phyloP scores from a whole-genome alignment of 208 protist species.

The Leishmania braziliensis region DNA sequence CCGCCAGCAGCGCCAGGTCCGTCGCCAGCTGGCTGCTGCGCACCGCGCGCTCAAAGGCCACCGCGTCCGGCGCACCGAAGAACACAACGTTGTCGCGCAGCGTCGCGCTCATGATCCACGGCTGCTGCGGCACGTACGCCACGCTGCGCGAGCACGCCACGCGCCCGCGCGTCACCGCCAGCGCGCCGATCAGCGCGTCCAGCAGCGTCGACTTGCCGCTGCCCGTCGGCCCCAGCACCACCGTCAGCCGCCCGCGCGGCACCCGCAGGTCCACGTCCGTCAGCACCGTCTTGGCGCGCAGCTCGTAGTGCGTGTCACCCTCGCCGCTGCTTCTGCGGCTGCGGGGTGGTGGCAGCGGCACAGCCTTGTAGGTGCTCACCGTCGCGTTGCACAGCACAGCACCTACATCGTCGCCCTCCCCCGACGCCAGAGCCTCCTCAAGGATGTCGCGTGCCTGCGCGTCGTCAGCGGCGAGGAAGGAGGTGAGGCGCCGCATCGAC shows the following conservation, averaged over 20 bases:
- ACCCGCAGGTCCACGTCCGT: constrained; percentile 26
- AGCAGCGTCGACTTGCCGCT: constrained; percentile 65
- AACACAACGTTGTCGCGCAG: constrained; percentile 94
- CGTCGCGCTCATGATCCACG: constrained; percentile 92
- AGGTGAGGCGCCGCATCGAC: constrained; percentile 67
- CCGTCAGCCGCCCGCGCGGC: constrained; percentile 38
- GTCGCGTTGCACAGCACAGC: constrained; percentile 46
- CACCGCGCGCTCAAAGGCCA: constrained; percentile 54
- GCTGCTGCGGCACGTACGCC: constrained; percentile 89
- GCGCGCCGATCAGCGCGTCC: constrained; percentile 45
- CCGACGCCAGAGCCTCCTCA: constrained; percentile 20
- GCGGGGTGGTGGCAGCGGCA: constrained; percentile 26
- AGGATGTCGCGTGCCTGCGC: constrained; percentile 22
- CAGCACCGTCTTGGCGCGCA: constrained; percentile 31
- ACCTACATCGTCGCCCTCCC: constrained; percentile 8
- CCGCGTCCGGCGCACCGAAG: constrained; percentile 57
- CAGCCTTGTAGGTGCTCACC: constrained; percentile 52
- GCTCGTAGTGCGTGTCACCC: constrained; percentile 8
- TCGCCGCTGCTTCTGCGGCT: constrained; percentile 17
- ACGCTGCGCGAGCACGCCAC: constrained; percentile 37
- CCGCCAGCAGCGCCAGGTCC: constrained; percentile 84
- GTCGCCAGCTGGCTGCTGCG: constrained; percentile 60
- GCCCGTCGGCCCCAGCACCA: constrained; percentile 52
- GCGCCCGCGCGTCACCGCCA: constrained; percentile 41
- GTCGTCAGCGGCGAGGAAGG: constrained; percentile 70